Evolutionary conservation across 139 green algal species (phyloP), one percentile per base, ranked within the genome.

Genomic region (Chlorella sp.): DNA sequence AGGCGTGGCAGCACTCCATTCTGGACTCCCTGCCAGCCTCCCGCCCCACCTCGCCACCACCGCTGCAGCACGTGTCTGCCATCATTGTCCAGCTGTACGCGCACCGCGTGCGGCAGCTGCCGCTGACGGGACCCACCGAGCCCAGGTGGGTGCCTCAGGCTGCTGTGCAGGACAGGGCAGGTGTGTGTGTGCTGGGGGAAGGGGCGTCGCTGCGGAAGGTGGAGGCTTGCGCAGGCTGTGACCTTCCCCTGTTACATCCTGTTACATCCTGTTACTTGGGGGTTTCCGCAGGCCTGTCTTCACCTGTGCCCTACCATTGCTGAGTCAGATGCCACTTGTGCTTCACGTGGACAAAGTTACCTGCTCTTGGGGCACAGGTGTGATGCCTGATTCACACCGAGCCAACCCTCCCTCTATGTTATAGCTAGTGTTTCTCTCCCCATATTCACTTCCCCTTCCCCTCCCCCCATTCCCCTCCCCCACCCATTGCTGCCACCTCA

Each of bases 1-100:
- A 69, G 42, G 48, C 48, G 9, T 86, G 81, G 81, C 81, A 60
- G 40, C 39, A 11, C 12, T 40, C 26, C 78, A 83, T 83, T 40
- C 78, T 83, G 78, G 78, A 28, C 0, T 34, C 78, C 4, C 78
- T 83, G 40, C 78, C 78, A 14, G 78, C 78, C 0, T 39, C 42
- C 24, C 78, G 78, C 78, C 78, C 78, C 26, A 37, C 78, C 78
- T 83, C 78, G 24, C 78, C 78, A 26, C 78, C 78, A 30, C 78
- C 78, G 40, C 78, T 83, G 78, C 40, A 61, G 40, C 78, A 83
- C 26, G 78, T 83, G 37, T 83, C 40, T 0, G 42, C 40, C 34
- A 60, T 83, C 26, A 83, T 83, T 9, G 78, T 83, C 22, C 78
- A 83, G 78, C 40, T 83, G 78, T 83, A 83, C 24, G 78, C 30